A percentile compares a stretch with the other conserved stretches of the same genome.
These are phyloP conservation scores for Syncephalastrum racemosum DNA, from an alignment of 371 early-diverging fungal genomes.

Conservation along the genomic window DNA sequence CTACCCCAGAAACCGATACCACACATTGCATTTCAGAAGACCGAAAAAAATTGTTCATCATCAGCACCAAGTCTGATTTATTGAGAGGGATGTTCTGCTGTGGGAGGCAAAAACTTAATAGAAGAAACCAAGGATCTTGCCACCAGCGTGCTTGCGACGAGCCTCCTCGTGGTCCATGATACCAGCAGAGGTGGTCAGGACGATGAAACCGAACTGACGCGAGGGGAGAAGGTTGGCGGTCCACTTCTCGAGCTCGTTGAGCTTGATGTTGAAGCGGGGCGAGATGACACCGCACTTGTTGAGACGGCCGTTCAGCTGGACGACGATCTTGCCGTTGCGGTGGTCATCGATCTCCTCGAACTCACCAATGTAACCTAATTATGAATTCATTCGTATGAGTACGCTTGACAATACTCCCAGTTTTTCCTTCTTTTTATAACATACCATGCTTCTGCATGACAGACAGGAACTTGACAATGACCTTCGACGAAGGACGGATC, in stretches of 20 bases:
- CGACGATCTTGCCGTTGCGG: constrained; percentile 97
- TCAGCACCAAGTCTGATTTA: too few species aligned
- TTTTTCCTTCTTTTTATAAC: constrained; percentile 26
- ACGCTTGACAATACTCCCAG: constrained; percentile 2
- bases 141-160: constrained; percentile 97
- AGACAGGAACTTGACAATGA: constrained; percentile 96
- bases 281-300: constrained; percentile 99
- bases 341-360: constrained; percentile 99
- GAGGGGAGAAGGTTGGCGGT: constrained; percentile 97
- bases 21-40: not conserved
- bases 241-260: constrained; percentile 95
- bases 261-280: constrained; percentile 97
- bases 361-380: constrained; percentile 96
- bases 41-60: too few species aligned
- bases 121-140: constrained; percentile 95
- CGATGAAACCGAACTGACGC: constrained; percentile 99
- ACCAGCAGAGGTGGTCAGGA: constrained; percentile 97
- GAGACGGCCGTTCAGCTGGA: constrained; percentile 98
- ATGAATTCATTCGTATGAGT: constrained; percentile 3
- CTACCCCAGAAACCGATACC: not conserved
- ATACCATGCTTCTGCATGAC: constrained; percentile 99
- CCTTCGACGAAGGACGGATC: constrained; percentile 96
- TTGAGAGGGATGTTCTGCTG: constrained; percentile 1
- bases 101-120: constrained; percentile 36
- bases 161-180: constrained; percentile 99